Conservation (phyloP, 805 yeast species). For the Wickerhamiella sorbophila region DNA sequence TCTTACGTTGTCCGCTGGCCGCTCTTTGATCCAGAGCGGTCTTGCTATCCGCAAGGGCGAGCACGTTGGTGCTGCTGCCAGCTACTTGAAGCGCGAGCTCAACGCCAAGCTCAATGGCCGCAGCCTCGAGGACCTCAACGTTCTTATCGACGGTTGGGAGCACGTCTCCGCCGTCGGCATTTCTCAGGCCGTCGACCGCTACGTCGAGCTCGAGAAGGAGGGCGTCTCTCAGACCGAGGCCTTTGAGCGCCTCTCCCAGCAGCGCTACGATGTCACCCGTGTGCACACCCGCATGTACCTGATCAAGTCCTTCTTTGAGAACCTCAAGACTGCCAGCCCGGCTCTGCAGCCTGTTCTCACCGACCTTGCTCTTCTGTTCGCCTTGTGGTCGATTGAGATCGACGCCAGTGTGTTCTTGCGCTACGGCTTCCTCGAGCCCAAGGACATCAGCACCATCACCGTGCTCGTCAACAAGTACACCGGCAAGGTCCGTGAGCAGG, state of each 20-base stretch:
- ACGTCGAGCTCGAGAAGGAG: constrained; percentile 12
- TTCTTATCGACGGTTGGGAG: constrained; percentile 26
- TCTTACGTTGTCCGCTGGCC: constrained; percentile 70
- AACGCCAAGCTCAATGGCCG: constrained; percentile 16
- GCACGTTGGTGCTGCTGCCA: constrained; percentile 31
- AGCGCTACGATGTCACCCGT: constrained; percentile 26
- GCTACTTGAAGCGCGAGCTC: constrained; percentile 9
- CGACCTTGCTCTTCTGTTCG: constrained; percentile 46
- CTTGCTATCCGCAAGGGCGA: constrained; percentile 30
- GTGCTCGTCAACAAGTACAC: constrained; percentile 34
- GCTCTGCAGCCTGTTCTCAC: constrained; percentile 37
- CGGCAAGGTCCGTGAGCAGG: constrained; percentile 44
- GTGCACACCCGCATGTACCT: constrained; percentile 26
- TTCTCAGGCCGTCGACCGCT: constrained; percentile 22
- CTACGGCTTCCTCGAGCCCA: constrained; percentile 39
- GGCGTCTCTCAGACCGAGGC: constrained; percentile 23
- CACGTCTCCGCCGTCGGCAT: constrained; percentile 23
- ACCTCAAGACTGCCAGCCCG: constrained; percentile 25
- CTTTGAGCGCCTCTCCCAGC: constrained; percentile 27
- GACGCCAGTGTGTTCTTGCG: constrained; percentile 62
- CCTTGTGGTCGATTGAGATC: constrained; percentile 50
- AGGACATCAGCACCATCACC: constrained; percentile 32
- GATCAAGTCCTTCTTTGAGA: constrained; percentile 25
- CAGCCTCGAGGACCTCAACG: constrained; percentile 16
- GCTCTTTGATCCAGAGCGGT: constrained; percentile 48